These are phyloP conservation scores for Potentilla sterilis DNA, from an alignment of 306 rosid species.

Conservation along the genomic window DNA sequence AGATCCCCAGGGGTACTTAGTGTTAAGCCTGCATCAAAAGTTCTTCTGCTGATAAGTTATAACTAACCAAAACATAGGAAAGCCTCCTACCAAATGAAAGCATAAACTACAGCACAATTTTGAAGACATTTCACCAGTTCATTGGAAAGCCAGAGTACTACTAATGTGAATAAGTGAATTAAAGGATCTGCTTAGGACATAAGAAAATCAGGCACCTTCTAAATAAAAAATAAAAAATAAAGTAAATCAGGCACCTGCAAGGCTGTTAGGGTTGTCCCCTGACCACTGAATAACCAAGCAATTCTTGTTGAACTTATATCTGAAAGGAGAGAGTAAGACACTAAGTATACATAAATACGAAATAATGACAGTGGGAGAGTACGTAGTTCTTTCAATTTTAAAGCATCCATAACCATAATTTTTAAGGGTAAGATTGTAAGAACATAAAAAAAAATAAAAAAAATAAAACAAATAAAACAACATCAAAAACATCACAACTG, in stretches of 20 bases:
- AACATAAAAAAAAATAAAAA: no score
- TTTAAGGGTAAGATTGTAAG: neutral
- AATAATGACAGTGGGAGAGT: neutral
- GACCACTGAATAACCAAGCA: conserved; percentile 91
- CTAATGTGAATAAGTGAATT: neutral
- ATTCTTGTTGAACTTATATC: conserved; percentile 65
- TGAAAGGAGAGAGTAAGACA: conserved; percentile 24
- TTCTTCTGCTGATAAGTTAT: neutral
- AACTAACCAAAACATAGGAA: neutral
- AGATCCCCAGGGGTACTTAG: conserved; percentile 90
- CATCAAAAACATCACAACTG: neutral
- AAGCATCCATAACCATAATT: neutral
- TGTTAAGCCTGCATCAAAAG: conserved; percentile 74
- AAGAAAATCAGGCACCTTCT: conserved; percentile 8
- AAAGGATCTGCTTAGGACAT: neutral
- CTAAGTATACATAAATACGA: neutral
- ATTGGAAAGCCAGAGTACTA: neutral
- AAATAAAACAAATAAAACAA: no score
- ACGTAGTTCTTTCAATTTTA: neutral
- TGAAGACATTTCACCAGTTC: neutral
- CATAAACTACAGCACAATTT: neutral
- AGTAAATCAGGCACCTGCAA: conserved; percentile 60
- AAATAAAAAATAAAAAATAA: no score
- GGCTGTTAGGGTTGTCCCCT: conserved; percentile 97
- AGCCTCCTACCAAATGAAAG: neutral